Conservation (phyloP, 2,329 filamentous ascomycete species). For the Tolypocladium ovalisporum region DNA sequence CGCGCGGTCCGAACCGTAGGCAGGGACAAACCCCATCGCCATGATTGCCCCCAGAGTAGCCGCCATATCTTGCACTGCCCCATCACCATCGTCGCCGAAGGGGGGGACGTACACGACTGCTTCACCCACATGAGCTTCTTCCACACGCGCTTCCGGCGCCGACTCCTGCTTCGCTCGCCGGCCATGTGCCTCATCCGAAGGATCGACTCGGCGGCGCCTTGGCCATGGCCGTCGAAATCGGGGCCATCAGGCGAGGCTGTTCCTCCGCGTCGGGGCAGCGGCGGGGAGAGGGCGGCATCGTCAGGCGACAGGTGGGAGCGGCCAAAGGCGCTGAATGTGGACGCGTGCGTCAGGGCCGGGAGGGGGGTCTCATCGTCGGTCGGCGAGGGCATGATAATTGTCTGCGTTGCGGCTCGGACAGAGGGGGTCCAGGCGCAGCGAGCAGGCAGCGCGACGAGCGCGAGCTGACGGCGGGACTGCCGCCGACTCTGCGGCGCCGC, state of each 20-base stretch:
- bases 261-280: slow-evolving; percentile 17
- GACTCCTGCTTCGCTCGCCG: slow-evolving; percentile 51
- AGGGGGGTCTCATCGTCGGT: slow-evolving; percentile 28
- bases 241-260: slow-evolving; percentile 9
- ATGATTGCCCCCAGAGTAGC: too few relatives aligned
- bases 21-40: too few relatives aligned
- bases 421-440: neutral
- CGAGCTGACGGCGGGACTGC: neutral
- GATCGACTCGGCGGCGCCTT: slow-evolving; percentile 19
- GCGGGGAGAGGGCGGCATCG: slow-evolving; percentile 67
- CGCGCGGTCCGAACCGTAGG: too few relatives aligned
- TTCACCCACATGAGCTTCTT: slow-evolving; percentile 98
- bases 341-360: slow-evolving; percentile 18
- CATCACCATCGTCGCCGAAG: neutral
- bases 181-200: slow-evolving; percentile 33
- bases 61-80: too few relatives aligned
- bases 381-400: slow-evolving; percentile 22
- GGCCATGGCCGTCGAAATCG: slow-evolving; percentile 18
- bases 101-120: slow-evolving; percentile 60
- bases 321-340: slow-evolving; percentile 28
- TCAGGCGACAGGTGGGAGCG: slow-evolving; percentile 68
- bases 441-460: neutral
- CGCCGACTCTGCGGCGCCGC: neutral
- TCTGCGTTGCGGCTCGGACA: neutral
- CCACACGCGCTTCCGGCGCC: slow-evolving; percentile 65